Base-by-base conservation (phyloP, 2,329 filamentous ascomycete genomes). In the Colletotrichum aenigma region DNA sequence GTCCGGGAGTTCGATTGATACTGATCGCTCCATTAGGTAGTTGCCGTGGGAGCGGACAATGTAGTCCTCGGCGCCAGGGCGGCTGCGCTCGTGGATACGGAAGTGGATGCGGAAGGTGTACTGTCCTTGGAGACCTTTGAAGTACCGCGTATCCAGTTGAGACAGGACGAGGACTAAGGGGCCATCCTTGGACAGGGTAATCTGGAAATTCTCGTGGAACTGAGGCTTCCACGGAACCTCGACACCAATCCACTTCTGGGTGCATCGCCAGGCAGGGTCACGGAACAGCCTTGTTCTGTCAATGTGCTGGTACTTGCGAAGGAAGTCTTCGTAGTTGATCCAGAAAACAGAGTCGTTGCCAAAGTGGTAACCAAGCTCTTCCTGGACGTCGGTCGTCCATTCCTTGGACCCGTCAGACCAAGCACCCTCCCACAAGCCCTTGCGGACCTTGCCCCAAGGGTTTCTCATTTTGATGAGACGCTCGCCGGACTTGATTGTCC, bases 271-370 rank as follows among this genome's bases (percentile, higher is more conserved):
- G 75, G 90, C 87, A 3, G 85, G 82, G 24, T 91, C 89, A 30
- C 89, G 85, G 81, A 93, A 93, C 21, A 93, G 88, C 1, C 91
- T 87, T 0, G 92, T 93, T 16, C 91, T 87, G 79, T 93, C 91
- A 69, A 93, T 89, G 77, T 89, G 88, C 65, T 89, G 88, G 79
- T 91, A 93, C 79, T 93, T 93, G 77, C 89, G 88, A 15, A 93
- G 87, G 68, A 93, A 85, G 78, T 93, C 91, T 66, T 90, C 86
- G 79, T 92, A 93, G 3, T 89, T 87, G 74, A 93, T 92, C 91
- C 91, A 93, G 79, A 93, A 93, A 15, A 91, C 89, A 1, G 90
- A 91, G 78, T 93, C 91, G 77, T 89, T 90, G 26, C 91, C 91
- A 72, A 93, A 93, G 34, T 87, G 88, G 79, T 92, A 91, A 56